Evolutionary conservation across 2,329 filamentous ascomycete species (phyloP).

Genomic region (Neopestalotiopsis rosae): DNA sequence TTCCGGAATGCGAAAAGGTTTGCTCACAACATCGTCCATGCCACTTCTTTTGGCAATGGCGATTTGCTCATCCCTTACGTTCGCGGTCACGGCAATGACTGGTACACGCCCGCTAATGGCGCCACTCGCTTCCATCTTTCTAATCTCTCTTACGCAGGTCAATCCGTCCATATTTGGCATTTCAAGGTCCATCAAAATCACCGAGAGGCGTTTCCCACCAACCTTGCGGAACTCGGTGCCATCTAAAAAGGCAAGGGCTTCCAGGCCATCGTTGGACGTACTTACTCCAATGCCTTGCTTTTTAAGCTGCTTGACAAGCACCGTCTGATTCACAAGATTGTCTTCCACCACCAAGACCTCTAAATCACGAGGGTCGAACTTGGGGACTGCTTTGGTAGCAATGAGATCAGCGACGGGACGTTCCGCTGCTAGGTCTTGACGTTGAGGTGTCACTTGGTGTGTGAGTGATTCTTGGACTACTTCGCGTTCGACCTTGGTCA

Average conservation of each 20-base stretch:
- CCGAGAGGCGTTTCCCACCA: conserved; percentile 36
- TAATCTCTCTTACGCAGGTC: conserved; percentile 45
- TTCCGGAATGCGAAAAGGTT: conserved; percentile 60
- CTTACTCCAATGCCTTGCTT: conserved; percentile 65
- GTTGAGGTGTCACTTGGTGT: conserved; percentile 28
- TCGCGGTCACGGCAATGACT: conserved; percentile 53
- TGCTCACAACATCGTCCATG: conserved; percentile 60
- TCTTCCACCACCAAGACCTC: conserved; percentile 70
- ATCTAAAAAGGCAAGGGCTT: conserved; percentile 51
- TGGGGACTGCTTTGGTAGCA: conserved; percentile 23
- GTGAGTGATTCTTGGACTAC: conserved; percentile 22
- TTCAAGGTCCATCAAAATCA: conserved; percentile 53
- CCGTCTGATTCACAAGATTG: conserved; percentile 72
- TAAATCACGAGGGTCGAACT: conserved; percentile 51
- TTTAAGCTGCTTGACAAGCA: conserved; percentile 66
- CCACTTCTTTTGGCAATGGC: conserved; percentile 40
- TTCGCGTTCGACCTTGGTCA: conserved; percentile 26
- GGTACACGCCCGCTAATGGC: conserved; percentile 41
- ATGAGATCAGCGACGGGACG: conserved; percentile 27
- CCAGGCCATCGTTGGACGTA: conserved; percentile 66
- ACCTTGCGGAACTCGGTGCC: conserved; percentile 36
- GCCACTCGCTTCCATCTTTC: conserved; percentile 42
- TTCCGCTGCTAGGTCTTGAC: conserved; percentile 30
- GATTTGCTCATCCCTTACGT: conserved; percentile 48
- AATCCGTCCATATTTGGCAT: conserved; percentile 57